Base-by-base conservation (phyloP, 306 rosid genomes). In the Abrus precatorius region DNA sequence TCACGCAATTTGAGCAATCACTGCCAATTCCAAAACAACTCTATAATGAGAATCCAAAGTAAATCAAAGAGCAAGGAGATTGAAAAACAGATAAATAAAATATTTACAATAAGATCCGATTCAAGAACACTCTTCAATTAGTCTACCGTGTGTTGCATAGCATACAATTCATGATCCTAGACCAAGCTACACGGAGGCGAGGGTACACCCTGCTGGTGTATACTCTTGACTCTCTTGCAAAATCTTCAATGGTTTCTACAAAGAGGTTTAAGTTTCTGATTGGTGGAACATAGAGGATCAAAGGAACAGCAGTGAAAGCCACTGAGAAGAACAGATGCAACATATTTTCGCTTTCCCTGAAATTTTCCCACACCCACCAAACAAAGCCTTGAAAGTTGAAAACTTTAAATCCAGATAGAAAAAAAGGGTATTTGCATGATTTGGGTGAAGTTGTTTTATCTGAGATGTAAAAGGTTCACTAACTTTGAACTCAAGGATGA, bases 231-330 rank as follows among this genome's bases (percentile, higher is more conserved):
- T 89, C 92, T 52, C 91, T 85, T 4, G 69, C 8, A 1, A 89
- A 33, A 1, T 89, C 95, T 72, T 92, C 94, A 76, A 95, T 74
- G 79, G 87, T 77, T 71, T 86, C 94, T 1, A 92, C 89, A 59
- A 95, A 90, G 11, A 78, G 88, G 73, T 71, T 95, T 3, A 95
- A 84, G 86, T 81, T 91, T 68, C 98, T 86, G 20, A 93, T 3
- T 1, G 98, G 97, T 34, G 97, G 97, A 69, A 95, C 45, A 71
- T 92, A 92, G 5, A 95, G 92, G 11, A 87, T 87, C 80, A 95
- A 32, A 63, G 97, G 98, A 47, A 72, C 85, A 1, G 91, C 92
- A 4, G 92, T 88, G 84, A 92, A 87, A 73, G 91, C 97, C 74
- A 93, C 74, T 9, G 97, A 79, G 9, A 93, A 82, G 76, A 93